Conservation (phyloP, 352 stramenopile genomes). For the Phytophthora pinifolia region DNA sequence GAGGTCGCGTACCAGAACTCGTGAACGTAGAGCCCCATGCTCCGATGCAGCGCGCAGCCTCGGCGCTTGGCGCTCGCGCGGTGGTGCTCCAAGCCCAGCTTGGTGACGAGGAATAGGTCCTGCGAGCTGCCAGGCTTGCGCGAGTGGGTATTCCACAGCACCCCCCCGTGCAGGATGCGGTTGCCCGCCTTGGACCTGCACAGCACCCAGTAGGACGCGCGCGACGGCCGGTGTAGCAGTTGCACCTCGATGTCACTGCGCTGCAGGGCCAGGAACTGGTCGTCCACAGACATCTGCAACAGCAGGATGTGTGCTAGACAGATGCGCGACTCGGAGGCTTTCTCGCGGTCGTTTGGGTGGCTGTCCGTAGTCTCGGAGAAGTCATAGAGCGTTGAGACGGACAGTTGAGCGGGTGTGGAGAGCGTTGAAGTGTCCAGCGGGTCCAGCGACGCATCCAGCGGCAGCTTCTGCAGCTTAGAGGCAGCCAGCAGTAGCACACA, state of each 20-base stretch:
- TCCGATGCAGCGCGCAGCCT: constrained; percentile 56
- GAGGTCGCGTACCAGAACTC: constrained; percentile 71
- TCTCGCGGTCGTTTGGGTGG: background rate
- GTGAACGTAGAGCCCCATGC: constrained; percentile 61
- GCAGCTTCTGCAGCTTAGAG: constrained; percentile 41
- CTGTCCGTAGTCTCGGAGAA: constrained; percentile 27
- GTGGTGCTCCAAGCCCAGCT: constrained; percentile 75
- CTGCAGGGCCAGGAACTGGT: constrained; percentile 72
- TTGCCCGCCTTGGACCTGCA: constrained; percentile 70
- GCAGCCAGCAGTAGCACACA: constrained; percentile 53
- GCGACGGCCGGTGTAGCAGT: constrained; percentile 47
- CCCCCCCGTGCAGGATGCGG: constrained; percentile 52
- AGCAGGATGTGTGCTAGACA: constrained; percentile 30
- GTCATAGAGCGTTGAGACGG: constrained; percentile 43
- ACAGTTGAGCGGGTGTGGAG: background rate
- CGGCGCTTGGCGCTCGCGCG: constrained; percentile 59
- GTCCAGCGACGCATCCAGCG: constrained; percentile 40
- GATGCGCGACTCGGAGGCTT: background rate
- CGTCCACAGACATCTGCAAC: constrained; percentile 61
- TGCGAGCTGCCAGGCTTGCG: constrained; percentile 47
- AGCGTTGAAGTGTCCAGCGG: constrained; percentile 10
- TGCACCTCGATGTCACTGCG: constrained; percentile 85
- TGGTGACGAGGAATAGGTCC: constrained; percentile 77
- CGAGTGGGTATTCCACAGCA: constrained; percentile 72
- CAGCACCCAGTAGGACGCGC: constrained; percentile 65